phyloP scores from a whole-genome alignment of 176 grass and related monocot genomes.

The Triticum urartu region DNA sequence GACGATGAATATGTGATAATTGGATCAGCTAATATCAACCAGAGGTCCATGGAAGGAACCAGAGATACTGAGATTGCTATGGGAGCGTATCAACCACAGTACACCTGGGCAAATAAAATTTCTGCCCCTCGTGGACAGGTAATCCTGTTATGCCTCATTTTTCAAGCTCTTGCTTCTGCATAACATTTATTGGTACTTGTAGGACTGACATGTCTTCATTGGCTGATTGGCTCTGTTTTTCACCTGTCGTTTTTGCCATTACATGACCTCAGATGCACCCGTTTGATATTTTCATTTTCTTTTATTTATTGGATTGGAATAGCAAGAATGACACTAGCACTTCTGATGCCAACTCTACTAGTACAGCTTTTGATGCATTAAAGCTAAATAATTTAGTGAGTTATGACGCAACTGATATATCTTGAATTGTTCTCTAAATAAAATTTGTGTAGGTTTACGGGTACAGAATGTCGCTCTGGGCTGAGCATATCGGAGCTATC shows the following conservation, averaged over 20 bases:
- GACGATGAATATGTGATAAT: conserved; percentile 86
- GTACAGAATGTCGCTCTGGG: conserved; percentile 84
- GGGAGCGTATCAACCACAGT: conserved; percentile 74
- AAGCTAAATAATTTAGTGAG: not conserved
- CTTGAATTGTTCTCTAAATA: not conserved
- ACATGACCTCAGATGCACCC: not conserved
- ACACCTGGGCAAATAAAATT: conserved; percentile 58
- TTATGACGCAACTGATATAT: not conserved
- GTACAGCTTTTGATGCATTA: not conserved
- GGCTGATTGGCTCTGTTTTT: not conserved
- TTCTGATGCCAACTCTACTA: not conserved
- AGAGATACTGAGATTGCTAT: conserved; percentile 88
- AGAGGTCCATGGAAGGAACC: conserved; percentile 78
- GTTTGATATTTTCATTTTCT: not conserved
- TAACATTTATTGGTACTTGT: not conserved
- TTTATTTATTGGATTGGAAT: not conserved
- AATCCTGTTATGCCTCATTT: not conserved
- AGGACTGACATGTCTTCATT: not conserved
- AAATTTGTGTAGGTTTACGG: conserved; percentile 53
- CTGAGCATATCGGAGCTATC: conserved; percentile 56
- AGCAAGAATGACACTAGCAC: not conserved
- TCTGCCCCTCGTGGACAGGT: conserved; percentile 66
- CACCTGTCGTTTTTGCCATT: not conserved
- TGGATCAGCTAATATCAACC: conserved; percentile 79
- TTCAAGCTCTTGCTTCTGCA: conserved; percentile 8